Evolutionary conservation across 192 early-diverging fungal species (phyloP), one percentile per base, ranked within the genome.

Genomic region (Piromyces finnis): DNA sequence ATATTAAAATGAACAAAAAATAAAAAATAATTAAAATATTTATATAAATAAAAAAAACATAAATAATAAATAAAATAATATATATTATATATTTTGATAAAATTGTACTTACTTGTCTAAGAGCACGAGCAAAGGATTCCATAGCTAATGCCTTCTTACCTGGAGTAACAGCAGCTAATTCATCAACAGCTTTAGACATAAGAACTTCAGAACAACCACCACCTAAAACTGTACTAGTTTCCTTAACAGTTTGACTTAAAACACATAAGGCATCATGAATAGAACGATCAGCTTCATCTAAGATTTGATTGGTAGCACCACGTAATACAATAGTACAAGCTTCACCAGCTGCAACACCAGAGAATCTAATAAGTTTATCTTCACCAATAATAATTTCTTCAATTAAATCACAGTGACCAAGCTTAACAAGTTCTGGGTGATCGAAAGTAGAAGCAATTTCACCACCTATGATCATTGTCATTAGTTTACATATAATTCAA

Each of bases 351-450:
- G 94, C 93, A 27, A 95, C 94, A 39, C 96, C 96, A 32, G 93
- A 92, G 84, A 99, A 99, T 86, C 97, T 99, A 86, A 99, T 95
- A 82, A 99, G 87, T 85, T 90, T 92, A 86, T 99, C 97, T 85
- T 99, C 97, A 77, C 97, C 97, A 88, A 99, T 98, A 81, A 99
- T 98, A 77, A 98, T 88, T 83, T 99, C 96, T 87, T 99, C 97
- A 86, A 99, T 97, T 80, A 94, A 81, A 83, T 97, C 95, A 86
- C 97, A 99, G 81, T 93, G 88, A 59, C 97, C 97, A 28, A 99
- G 89, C 81, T 94, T 92, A 79, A 99, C 93, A 16, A 99, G 87
- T 83, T 99, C 96, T 29, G 97, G 97, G 85, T 96, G 94, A 82
- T 99, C 97, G 85, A 99, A 99, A 13, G 97, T 95, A 35, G 97